phyloP scores from a whole-genome alignment of 495 filamentous ascomycete genomes.

The Penicillium cinerascens region DNA sequence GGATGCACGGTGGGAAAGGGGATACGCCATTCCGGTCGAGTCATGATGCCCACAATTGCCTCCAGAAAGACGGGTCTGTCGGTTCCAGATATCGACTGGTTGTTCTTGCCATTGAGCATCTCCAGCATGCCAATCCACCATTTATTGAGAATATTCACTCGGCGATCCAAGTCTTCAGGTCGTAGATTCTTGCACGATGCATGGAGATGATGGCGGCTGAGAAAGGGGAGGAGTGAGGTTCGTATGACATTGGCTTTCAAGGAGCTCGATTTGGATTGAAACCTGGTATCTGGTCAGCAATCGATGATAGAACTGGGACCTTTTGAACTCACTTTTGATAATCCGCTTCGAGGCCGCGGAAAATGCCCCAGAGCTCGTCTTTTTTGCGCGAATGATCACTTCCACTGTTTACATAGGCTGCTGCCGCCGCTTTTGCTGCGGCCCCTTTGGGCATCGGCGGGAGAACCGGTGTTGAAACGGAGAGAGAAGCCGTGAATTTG shows the following conservation, averaged over 20 bases:
- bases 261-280: constrained; percentile 72
- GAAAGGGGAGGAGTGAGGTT: constrained; percentile 75
- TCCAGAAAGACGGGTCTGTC: constrained; percentile 83
- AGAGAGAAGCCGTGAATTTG: constrained; percentile 48
- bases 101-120: constrained; percentile 72
- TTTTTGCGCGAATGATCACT: constrained; percentile 52
- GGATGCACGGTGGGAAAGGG: constrained; percentile 51
- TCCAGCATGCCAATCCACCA: constrained; percentile 94
- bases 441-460: constrained; percentile 50
- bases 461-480: constrained; percentile 44
- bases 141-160: constrained; percentile 79
- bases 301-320: not conserved
- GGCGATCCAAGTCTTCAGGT: constrained; percentile 82
- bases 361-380: constrained; percentile 88
- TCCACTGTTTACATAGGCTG: constrained; percentile 31
- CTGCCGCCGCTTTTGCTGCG: constrained; percentile 28
- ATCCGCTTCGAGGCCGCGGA: constrained; percentile 77
- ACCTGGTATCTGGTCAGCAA: constrained; percentile 37
- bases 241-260: constrained; percentile 80
- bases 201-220: constrained; percentile 68
- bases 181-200: constrained; percentile 62
- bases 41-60: constrained; percentile 81
- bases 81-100: constrained; percentile 68
- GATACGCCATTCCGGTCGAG: constrained; percentile 84
- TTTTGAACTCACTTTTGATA: constrained; percentile 61